These are phyloP conservation scores for Leucogyrophana mollusca DNA, from an alignment of 768 basidiomycete species.

Conservation along the genomic window DNA sequence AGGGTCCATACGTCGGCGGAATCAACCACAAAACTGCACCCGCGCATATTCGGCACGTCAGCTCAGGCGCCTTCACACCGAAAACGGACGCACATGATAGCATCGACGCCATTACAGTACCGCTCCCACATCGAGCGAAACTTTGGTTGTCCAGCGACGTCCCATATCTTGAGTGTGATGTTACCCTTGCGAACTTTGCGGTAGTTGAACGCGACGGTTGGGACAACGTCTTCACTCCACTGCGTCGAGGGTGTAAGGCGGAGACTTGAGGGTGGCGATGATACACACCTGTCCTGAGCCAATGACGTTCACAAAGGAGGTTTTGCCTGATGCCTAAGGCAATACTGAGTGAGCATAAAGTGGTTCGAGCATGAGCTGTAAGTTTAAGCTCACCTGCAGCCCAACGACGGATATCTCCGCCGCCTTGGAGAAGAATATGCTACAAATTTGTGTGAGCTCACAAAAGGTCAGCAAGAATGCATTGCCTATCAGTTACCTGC, in stretches of 20 bases:
- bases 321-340: slow-evolving; percentile 86
- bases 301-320: slow-evolving; percentile 90
- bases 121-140: slow-evolving; percentile 96
- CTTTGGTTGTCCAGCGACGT: slow-evolving; percentile 92
- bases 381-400: slow-evolving; percentile 56
- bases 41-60: not conserved
- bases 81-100: slow-evolving; percentile 67
- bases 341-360: slow-evolving; percentile 1
- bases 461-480: not conserved
- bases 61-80: not conserved
- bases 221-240: slow-evolving; percentile 97
- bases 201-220: slow-evolving; percentile 92
- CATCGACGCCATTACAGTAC: slow-evolving; percentile 91
- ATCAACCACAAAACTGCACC: slow-evolving; percentile 84
- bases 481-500: slow-evolving; percentile 33
- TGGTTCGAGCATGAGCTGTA: not conserved
- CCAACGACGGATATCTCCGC: slow-evolving; percentile 93
- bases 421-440: slow-evolving; percentile 83
- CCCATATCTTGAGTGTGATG: slow-evolving; percentile 92
- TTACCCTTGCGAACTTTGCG: slow-evolving; percentile 87
- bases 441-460: slow-evolving; percentile 21
- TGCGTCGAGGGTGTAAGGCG: slow-evolving; percentile 27
- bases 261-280: not conserved
- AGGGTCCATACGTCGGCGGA: slow-evolving; percentile 69
- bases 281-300: slow-evolving; percentile 72